These are phyloP conservation scores for Fusarium avenaceum DNA, from an alignment of 2,329 filamentous ascomycete species.

Conservation along the genomic window DNA sequence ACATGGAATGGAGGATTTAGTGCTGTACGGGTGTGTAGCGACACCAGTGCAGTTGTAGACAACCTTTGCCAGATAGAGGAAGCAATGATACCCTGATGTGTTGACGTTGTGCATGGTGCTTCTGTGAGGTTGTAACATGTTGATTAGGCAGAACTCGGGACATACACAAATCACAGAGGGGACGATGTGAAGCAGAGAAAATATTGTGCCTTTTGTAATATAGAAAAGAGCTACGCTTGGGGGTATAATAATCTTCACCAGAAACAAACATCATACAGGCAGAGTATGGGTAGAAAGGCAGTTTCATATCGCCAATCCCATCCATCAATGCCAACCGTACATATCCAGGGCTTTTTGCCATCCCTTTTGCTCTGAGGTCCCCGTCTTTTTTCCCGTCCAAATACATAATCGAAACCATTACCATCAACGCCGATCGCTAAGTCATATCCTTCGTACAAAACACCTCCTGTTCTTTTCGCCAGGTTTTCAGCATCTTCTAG, in stretches of 20 bases:
- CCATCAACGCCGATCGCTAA: conserved; percentile 49
- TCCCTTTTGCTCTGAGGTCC: conserved; percentile 54
- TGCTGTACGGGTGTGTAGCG: conserved; percentile 32
- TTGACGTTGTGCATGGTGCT: conserved; percentile 31
- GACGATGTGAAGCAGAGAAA: neutral
- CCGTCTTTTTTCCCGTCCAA: conserved; percentile 26
- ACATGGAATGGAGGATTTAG: conserved; percentile 39
- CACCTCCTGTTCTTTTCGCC: neutral
- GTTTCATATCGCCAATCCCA: conserved; percentile 39
- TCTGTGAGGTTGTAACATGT: neutral
- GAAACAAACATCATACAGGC: conserved; percentile 57
- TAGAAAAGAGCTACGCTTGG: conserved; percentile 41
- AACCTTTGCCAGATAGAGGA: conserved; percentile 50
- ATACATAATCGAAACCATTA: conserved; percentile 10
- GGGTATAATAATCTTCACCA: conserved; percentile 63
- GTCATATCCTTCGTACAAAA: conserved; percentile 20
- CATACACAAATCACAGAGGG: neutral
- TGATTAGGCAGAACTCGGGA: neutral
- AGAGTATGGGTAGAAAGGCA: conserved; percentile 28
- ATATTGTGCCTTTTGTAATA: conserved; percentile 25
- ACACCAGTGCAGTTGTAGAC: conserved; percentile 40
- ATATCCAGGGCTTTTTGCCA: conserved; percentile 33
- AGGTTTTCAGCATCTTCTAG: conserved; percentile 25
- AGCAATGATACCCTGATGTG: conserved; percentile 59
- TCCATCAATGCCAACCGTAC: conserved; percentile 36